Percentiles rank a stretch among this genome's conserved stretches.
These are phyloP conservation scores for Globisporangium iwayamae DNA, from an alignment of 352 stramenopile species.

Conservation along the genomic window DNA sequence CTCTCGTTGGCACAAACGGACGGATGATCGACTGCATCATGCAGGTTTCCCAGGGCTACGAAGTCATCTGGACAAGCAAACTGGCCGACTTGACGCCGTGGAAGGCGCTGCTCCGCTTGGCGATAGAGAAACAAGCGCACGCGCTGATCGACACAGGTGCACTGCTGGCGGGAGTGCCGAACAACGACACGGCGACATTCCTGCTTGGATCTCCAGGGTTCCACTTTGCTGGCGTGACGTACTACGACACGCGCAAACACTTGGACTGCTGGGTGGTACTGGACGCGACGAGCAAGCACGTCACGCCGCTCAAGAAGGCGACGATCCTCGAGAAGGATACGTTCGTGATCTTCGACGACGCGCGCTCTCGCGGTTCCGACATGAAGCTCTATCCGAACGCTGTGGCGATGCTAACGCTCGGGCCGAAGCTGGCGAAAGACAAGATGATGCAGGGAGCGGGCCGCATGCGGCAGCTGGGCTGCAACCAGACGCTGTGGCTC, in stretches of 20 bases:
- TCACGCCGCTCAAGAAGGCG: conserved; percentile 52
- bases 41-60: conserved; percentile 29
- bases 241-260: conserved; percentile 59
- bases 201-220: conserved; percentile 31
- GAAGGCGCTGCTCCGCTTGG: conserved; percentile 40
- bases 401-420: conserved; percentile 78
- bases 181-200: conserved; percentile 45
- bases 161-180: conserved; percentile 63
- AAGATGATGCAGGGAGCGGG: conserved; percentile 92
- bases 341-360: conserved; percentile 92
- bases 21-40: conserved; percentile 85
- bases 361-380: conserved; percentile 81
- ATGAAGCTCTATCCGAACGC: conserved; percentile 80
- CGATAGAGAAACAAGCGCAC: conserved; percentile 38
- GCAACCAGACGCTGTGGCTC: conserved; percentile 65
- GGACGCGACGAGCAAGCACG: conserved; percentile 42
- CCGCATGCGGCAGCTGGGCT: conserved; percentile 78
- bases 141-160: conserved; percentile 86
- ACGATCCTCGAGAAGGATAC: conserved; percentile 75
- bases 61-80: conserved; percentile 18
- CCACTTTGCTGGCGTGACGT: conserved; percentile 60
- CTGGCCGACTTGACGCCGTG: conserved; percentile 22
- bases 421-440: conserved; percentile 86
- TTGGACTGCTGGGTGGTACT: conserved; percentile 77
- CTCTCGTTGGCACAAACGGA: conserved; percentile 72